phyloP scores from a whole-genome alignment of 139 green algal species.

The Microglena sp. region DNA sequence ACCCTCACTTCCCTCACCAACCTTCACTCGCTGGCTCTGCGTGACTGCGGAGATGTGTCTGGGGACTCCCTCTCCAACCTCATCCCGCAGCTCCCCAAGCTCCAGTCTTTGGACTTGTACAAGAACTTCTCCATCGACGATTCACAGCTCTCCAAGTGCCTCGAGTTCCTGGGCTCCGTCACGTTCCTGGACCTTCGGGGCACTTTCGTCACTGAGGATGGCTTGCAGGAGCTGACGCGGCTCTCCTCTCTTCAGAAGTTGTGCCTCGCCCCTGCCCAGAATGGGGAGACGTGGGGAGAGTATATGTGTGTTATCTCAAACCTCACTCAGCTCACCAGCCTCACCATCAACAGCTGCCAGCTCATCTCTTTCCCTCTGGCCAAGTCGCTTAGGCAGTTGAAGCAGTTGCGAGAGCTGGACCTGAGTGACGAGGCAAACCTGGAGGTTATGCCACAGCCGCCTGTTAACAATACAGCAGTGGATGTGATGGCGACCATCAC shows the following conservation, averaged over 20 bases:
- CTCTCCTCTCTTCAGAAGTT: slow-evolving; percentile 26
- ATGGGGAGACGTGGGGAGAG: neutral
- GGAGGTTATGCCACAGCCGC: slow-evolving; percentile 7
- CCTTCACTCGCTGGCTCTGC: slow-evolving; percentile 14
- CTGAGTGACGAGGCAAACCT: slow-evolving; percentile 14
- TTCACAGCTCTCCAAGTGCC: slow-evolving; percentile 18
- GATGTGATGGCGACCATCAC: slow-evolving; percentile 13
- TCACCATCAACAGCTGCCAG: slow-evolving; percentile 17
- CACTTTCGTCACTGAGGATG: slow-evolving; percentile 14
- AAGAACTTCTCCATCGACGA: slow-evolving; percentile 20
- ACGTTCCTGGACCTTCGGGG: slow-evolving; percentile 20
- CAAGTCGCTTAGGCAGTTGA: slow-evolving; percentile 5
- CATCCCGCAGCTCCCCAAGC: slow-evolving; percentile 14
- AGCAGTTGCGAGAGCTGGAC: slow-evolving; percentile 21
- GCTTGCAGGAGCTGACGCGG: slow-evolving; percentile 15
- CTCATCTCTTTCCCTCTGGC: slow-evolving; percentile 12
- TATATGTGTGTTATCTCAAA: slow-evolving; percentile 7
- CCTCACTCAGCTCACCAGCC: slow-evolving; percentile 15
- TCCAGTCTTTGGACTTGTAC: slow-evolving; percentile 29
- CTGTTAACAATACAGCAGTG: slow-evolving; percentile 11
- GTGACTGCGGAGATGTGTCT: slow-evolving; percentile 13
- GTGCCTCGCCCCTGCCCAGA: slow-evolving; percentile 17
- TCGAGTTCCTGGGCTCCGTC: slow-evolving; percentile 13
- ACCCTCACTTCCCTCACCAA: slow-evolving; percentile 11
- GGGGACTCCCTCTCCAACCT: slow-evolving; percentile 7